phyloP scores from a whole-genome alignment of 2,329 filamentous ascomycete species.

The Stagonosporopsis rhizophila region DNA sequence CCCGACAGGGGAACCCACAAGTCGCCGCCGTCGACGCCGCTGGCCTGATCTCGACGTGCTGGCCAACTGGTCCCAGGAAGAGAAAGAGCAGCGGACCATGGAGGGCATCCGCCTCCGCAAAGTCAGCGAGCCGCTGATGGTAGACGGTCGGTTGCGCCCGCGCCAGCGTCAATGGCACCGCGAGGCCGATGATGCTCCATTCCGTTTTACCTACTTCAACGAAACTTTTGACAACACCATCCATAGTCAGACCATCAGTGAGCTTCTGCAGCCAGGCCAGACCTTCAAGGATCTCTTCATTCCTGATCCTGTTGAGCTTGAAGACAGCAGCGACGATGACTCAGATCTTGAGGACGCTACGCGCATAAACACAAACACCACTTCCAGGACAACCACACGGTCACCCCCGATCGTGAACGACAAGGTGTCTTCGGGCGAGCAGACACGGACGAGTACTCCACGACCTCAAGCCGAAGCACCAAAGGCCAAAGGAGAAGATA shows the following conservation, averaged over 20 bases:
- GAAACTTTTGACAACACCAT: constrained; percentile 96
- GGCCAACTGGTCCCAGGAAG: constrained; percentile 88
- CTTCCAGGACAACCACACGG: constrained; percentile 37
- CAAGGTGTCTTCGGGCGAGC: constrained; percentile 47
- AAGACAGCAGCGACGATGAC: constrained; percentile 72
- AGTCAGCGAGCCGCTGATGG: constrained; percentile 90
- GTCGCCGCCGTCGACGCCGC: constrained; percentile 61
- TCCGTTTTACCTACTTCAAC: constrained; percentile 98
- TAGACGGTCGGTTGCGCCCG: constrained; percentile 86
- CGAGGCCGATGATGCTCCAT: constrained; percentile 87
- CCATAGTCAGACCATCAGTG: constrained; percentile 93
- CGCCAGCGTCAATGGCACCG: constrained; percentile 81
- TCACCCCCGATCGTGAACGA: constrained; percentile 39
- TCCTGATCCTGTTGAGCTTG: constrained; percentile 73
- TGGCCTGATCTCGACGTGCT: constrained; percentile 88
- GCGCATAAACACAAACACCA: constrained; percentile 33
- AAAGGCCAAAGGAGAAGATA: constrained; percentile 28
- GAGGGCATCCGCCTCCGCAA: constrained; percentile 86
- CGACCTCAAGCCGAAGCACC: constrained; percentile 52
- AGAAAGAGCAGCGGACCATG: constrained; percentile 81
- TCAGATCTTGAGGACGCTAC: constrained; percentile 62
- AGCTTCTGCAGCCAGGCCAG: constrained; percentile 83
- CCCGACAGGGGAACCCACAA: constrained; percentile 51
- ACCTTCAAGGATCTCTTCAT: constrained; percentile 89
- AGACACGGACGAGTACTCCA: constrained; percentile 60